Evolutionary conservation across 768 basidiomycete species (phyloP).

Genomic region (Tricholoma matsutake): DNA sequence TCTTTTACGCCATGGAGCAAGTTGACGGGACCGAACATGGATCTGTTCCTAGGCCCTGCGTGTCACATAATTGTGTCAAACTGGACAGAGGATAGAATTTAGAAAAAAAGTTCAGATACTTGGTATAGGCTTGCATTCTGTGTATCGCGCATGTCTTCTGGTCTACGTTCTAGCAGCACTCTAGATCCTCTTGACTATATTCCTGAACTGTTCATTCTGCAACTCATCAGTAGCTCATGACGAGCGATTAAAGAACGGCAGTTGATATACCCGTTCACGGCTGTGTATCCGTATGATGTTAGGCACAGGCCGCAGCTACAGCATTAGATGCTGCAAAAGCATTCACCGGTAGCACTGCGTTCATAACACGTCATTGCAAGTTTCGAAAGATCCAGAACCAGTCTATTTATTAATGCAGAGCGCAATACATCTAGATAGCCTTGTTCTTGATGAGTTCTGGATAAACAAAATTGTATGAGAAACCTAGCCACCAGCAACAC

Average conservation of each 20-base stretch:
- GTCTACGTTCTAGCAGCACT: no score
- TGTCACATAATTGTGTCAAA: no score
- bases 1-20: not conserved
- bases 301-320: not conserved
- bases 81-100: not conserved
- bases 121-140: no score
- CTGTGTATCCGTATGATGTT: not conserved
- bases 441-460: constrained; percentile 89
- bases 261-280: not conserved
- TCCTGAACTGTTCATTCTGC: not conserved
- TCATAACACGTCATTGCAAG: not conserved
- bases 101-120: not conserved
- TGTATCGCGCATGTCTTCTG: no score
- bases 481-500: not conserved
- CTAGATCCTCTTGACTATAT: no score
- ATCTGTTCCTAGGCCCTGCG: not conserved
- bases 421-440: constrained; percentile 61
- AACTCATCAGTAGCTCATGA: not conserved
- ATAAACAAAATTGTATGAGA: constrained; percentile 1
- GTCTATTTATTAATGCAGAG: not conserved
- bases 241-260: not conserved
- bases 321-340: not conserved
- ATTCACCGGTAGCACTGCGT: not conserved
- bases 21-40: not conserved
- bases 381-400: not conserved